Evolutionary conservation across 2,329 filamentous ascomycete species (phyloP), one percentile per base, ranked within the genome.

Genomic region (Aspergillus sp.): DNA sequence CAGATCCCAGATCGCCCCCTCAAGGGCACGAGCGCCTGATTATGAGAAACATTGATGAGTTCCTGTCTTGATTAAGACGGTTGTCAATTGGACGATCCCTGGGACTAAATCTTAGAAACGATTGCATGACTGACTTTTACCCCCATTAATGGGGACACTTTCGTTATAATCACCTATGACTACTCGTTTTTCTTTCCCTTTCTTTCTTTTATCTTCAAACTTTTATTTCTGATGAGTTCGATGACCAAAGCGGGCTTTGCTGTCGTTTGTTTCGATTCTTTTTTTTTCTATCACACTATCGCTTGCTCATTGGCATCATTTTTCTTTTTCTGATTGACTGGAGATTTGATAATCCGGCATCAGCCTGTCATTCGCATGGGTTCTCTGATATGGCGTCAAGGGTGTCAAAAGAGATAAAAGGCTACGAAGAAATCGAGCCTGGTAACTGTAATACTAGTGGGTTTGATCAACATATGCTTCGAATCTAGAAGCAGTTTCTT

Each of bases 41-140:
- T 45, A 68, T 70, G 66, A 66, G 67, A 59, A 70, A 62, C 50
- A 70, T 70, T 57, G 67, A 70, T 49, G 68, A 70, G 58, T 69
- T 70, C 54, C 58, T 70, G 48, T 70, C 60, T 66, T 55, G 46
- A 44, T 47, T 43, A 19, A 31, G 42, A 40, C 39, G 11, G 27
- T 31, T 40, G 33, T 19, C 19, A 2, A 19, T 19, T 19, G 19
- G 19, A 19, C 19, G 19, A 19, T 19, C 34, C 40, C 33, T 27
- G 33, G 47, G 19, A 30, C 40, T 43, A 42, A 43, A 44, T 43
- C 45, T 51, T 48, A 47, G 46, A 57, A 55, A 65, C 47, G 61
- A 65, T 56, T 58, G 46, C 50, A 64, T 53, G 61, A 64, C 19
- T 19, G 19, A 19, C 29, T 39, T 49, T 33, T 42, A 40, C 45